A percentile compares a stretch with the other conserved stretches of the same genome.
Conservation (phyloP, 169 alveolate genomes). For the Cryptosporidium andersoni region DNA sequence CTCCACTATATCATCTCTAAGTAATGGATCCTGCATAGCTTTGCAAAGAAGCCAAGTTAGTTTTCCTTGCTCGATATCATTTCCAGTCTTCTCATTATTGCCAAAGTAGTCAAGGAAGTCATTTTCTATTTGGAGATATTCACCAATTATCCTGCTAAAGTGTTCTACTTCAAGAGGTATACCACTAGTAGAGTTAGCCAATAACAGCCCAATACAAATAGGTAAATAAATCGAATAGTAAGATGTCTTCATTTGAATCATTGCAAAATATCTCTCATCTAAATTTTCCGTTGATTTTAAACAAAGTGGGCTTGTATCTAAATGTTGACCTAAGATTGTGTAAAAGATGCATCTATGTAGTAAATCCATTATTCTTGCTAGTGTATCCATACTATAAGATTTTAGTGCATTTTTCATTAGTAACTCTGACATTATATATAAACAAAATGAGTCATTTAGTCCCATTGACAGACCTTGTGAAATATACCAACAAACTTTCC, state of each 20-base stretch:
- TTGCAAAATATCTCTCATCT: neutral
- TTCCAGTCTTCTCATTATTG: neutral
- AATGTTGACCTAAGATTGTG: slow-evolving; percentile 11
- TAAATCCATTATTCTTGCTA: neutral
- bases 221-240: slow-evolving; percentile 3
- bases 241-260: slow-evolving; percentile 17
- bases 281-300: neutral
- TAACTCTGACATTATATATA: slow-evolving; percentile 1
- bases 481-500: neutral
- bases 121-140: slow-evolving; percentile 1
- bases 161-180: neutral
- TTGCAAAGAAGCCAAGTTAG: slow-evolving; percentile 9
- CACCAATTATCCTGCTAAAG: neutral
- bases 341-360: neutral
- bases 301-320: neutral
- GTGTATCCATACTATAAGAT: neutral
- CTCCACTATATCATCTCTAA: neutral
- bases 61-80: neutral
- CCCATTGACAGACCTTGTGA: slow-evolving; percentile 3
- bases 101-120: slow-evolving; percentile 4
- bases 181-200: neutral
- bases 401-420: neutral
- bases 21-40: neutral
- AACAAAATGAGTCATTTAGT: neutral
- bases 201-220: neutral